These are phyloP conservation scores for Citrus glauca DNA, from an alignment of 345 rosid species.

Conservation along the genomic window DNA sequence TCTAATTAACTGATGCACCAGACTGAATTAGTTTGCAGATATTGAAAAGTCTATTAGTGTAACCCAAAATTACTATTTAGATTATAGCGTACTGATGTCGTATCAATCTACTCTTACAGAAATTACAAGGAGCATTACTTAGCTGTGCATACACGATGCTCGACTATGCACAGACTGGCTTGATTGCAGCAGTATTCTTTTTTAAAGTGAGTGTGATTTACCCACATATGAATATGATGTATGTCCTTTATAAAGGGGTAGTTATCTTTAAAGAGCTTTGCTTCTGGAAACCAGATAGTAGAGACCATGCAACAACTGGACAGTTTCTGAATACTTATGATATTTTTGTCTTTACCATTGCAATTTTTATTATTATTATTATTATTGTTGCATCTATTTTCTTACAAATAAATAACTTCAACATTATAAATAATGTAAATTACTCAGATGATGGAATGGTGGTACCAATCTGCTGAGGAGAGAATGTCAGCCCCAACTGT, in stretches of 20 bases:
- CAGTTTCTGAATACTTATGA: background rate
- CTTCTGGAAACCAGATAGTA: background rate
- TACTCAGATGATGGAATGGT: conserved; percentile 98
- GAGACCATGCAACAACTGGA: background rate
- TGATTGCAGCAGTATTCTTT: conserved; percentile 94
- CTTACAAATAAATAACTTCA: background rate
- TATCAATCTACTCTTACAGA: conserved; percentile 31
- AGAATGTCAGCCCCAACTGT: conserved; percentile 98
- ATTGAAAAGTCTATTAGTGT: background rate
- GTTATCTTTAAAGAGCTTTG: background rate
- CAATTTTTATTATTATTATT: background rate
- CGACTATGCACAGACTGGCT: conserved; percentile 95
- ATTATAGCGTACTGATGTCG: conserved; percentile 11
- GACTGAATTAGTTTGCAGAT: background rate
- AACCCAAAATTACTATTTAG: conserved; percentile 8
- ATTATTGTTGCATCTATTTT: background rate
- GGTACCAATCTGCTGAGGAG: conserved; percentile 99
- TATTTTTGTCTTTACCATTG: background rate
- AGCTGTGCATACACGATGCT: conserved; percentile 74
- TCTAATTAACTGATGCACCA: background rate
- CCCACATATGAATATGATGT: conserved; percentile 1
- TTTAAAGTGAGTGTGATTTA: conserved; percentile 64
- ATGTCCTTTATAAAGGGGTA: background rate
- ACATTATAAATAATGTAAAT: conserved; percentile 6
- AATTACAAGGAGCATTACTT: conserved; percentile 82